Conservation (phyloP, 2,329 filamentous ascomycete species). For the Akanthomyces muscarius region DNA sequence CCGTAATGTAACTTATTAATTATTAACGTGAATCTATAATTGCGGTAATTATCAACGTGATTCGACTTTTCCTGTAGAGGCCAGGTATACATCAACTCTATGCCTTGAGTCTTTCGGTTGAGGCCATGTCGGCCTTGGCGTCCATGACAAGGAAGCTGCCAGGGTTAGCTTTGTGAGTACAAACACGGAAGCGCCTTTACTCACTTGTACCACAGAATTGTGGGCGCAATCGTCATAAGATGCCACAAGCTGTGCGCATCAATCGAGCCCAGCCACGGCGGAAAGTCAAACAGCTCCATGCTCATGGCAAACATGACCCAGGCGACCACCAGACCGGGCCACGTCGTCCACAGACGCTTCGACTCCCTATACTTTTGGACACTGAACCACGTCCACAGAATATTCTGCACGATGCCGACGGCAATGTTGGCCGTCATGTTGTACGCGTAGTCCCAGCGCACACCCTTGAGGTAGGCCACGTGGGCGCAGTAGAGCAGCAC, state of each 20-base stretch:
- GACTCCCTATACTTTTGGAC: slow-evolving; percentile 67
- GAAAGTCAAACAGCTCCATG: slow-evolving; percentile 90
- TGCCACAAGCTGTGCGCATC: slow-evolving; percentile 98
- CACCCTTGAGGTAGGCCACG: slow-evolving; percentile 77
- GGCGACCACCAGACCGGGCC: slow-evolving; percentile 85
- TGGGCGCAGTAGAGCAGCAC: slow-evolving; percentile 67
- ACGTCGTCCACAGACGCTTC: slow-evolving; percentile 73
- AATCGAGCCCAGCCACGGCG: slow-evolving; percentile 74
- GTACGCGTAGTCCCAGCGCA: slow-evolving; percentile 92
- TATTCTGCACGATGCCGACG: slow-evolving; percentile 73
- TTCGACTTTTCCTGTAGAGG: not conserved
- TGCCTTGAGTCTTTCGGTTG: slow-evolving; percentile 65
- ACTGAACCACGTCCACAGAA: slow-evolving; percentile 84
- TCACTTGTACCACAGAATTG: slow-evolving; percentile 91
- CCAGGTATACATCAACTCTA: slow-evolving; percentile 29
- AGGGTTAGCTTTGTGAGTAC: slow-evolving; percentile 24
- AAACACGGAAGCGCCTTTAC: slow-evolving; percentile 35
- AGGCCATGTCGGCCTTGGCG: slow-evolving; percentile 74
- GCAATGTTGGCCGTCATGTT: slow-evolving; percentile 95
- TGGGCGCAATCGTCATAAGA: slow-evolving; percentile 83
- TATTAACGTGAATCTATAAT: not conserved
- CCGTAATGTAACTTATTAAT: not conserved
- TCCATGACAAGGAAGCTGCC: slow-evolving; percentile 81
- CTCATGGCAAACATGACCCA: slow-evolving; percentile 95
- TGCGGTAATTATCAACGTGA: not conserved